Percentiles rank a stretch among this genome's conserved stretches.
phyloP scores from a whole-genome alignment of 768 basidiomycete species.

The Megacollybia marginata region DNA sequence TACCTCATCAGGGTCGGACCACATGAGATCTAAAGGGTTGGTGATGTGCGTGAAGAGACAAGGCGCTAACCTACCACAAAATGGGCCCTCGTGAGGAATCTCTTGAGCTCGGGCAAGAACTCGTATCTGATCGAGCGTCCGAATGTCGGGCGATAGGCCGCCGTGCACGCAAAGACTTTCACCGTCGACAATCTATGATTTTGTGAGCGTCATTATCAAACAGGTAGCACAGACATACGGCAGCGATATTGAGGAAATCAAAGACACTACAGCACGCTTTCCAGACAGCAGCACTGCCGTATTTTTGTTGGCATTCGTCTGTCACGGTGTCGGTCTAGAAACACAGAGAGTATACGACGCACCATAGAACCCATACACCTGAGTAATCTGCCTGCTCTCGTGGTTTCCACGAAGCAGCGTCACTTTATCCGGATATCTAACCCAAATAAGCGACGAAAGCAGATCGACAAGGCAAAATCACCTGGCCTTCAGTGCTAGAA shows the following conservation, averaged over 20 bases:
- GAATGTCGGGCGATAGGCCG: conserved; percentile 91
- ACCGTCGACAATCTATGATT: conserved; percentile 82
- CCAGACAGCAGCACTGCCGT: conserved; percentile 93
- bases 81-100: conserved; percentile 97
- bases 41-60: not conserved
- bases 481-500: conserved; percentile 88
- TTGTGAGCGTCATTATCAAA: not conserved
- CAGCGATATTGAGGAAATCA: conserved; percentile 91
- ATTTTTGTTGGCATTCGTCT: conserved; percentile 99
- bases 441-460: conserved; percentile 3
- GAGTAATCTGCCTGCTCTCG: conserved; percentile 95
- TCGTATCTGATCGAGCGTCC: conserved; percentile 90
- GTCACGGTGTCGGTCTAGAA: not conserved
- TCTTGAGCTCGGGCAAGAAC: conserved; percentile 93
- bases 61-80: conserved; percentile 65
- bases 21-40: conserved; percentile 77
- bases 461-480: conserved; percentile 17
- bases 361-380: conserved; percentile 99
- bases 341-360: conserved; percentile 13
- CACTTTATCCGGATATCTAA: conserved; percentile 87
- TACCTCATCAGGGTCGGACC: conserved; percentile 95
- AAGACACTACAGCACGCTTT: conserved; percentile 96
- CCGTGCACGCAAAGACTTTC: conserved; percentile 92
- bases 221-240: conserved; percentile 40
- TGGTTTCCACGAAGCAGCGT: conserved; percentile 93